Evolutionary conservation across 345 rosid species (phyloP).

Genomic region (Microcos paniculata): DNA sequence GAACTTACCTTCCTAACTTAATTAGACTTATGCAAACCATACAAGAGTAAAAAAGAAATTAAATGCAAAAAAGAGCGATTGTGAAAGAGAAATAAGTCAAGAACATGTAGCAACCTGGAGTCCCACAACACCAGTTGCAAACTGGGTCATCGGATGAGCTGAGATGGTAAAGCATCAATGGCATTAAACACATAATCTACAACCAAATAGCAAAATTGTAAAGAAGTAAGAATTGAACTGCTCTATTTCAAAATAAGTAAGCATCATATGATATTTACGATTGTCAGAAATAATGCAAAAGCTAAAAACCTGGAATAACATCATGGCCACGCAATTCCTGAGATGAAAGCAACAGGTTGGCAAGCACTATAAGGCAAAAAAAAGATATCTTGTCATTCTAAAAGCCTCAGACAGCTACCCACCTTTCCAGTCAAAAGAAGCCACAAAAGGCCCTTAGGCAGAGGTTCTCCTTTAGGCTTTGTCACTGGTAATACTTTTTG

Average conservation of each 20-base stretch:
- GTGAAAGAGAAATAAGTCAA: slow-evolving; percentile 1
- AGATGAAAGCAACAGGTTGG: slow-evolving; percentile 28
- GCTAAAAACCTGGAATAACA: slow-evolving; percentile 74
- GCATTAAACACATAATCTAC: slow-evolving; percentile 89
- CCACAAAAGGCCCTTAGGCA: slow-evolving; percentile 98
- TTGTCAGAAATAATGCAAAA: slow-evolving; percentile 2
- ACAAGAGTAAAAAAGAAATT: neutral
- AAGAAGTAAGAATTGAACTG: neutral
- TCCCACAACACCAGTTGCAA: slow-evolving; percentile 97
- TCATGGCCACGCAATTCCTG: slow-evolving; percentile 79
- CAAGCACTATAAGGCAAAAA: slow-evolving; percentile 6
- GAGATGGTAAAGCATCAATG: slow-evolving; percentile 86
- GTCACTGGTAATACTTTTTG: slow-evolving; percentile 89
- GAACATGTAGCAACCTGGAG: slow-evolving; percentile 68
- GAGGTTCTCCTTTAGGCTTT: slow-evolving; percentile 86
- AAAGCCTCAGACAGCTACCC: slow-evolving; percentile 2
- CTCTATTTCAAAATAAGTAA: neutral
- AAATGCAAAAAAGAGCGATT: neutral
- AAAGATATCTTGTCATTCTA: neutral
- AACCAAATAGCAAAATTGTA: slow-evolving; percentile 6
- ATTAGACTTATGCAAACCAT: neutral
- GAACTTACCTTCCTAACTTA: neutral
- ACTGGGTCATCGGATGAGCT: slow-evolving; percentile 99
- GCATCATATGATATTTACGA: neutral
- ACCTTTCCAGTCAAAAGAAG: slow-evolving; percentile 99